Evolutionary conservation across 2,329 filamentous ascomycete species (phyloP), one percentile per base, ranked within the genome.

Genomic region (Dactylella cylindrospora): DNA sequence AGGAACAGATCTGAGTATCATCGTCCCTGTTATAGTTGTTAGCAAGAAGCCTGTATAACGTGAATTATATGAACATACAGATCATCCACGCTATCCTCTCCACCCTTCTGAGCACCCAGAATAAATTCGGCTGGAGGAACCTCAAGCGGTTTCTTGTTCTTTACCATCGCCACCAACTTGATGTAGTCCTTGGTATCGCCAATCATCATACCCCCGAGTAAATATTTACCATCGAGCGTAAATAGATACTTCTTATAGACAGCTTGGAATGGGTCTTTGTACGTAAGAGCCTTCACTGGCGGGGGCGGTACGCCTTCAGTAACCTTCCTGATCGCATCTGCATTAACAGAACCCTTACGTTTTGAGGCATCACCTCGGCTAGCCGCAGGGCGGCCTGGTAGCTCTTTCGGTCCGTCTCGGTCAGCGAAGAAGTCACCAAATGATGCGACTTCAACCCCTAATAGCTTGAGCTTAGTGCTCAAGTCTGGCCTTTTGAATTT

Each of bases 201-300:
- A 64, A 95, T 93, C 88, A 95, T 95, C 88, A 95, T 95, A 3
- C 90, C 90, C n/a, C 90, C 90, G 0, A 95, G 80, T 1, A 95
- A 76, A 69, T 91, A 91, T 71, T 94, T 94, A 20, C 90, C 90
- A 70, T 95, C 90, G 70, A 84, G 76, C 0, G 90, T 94, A 70
- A 95, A 95, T 8, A 95, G 76, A 72, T 93, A 95, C 71, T 95
- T 95, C 73, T 95, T 95, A 76, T 95, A 95, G 1, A 95, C 82
- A 40, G 88, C 84, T 52, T 84, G 80, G 70, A 95, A 95, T 0
- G 90, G 90, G 69, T 95, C 90, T 65, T 85, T 89, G 75, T 95
- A 95, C 0, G 86, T 91, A 33, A 95, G 75, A 0, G 89, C 84
- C 73, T 94, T 94, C 68, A 94, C 88, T 0, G 80, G 78, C 2